A percentile compares a stretch with the other conserved stretches of the same genome.
phyloP scores from a whole-genome alignment of 140 eudicot species.

The Oenanthe javanica region DNA sequence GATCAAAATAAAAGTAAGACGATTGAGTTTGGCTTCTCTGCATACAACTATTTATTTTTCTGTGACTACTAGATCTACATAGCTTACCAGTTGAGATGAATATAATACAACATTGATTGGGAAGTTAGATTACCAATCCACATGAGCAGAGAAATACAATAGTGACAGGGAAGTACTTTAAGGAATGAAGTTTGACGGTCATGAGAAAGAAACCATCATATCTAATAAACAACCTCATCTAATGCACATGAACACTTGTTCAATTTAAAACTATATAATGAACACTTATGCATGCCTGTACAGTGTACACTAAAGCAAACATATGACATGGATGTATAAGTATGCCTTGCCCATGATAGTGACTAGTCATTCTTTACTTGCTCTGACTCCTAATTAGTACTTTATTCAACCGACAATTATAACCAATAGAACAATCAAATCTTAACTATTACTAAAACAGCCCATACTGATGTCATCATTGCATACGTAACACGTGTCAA shows the following conservation, averaged over 20 bases:
- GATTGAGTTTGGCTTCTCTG: neutral
- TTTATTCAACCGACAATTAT: neutral
- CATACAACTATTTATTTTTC: neutral
- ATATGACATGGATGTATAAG: neutral
- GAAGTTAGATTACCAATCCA: neutral
- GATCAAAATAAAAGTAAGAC: neutral
- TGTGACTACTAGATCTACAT: neutral
- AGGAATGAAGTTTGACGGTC: neutral
- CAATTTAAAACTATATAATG: neutral
- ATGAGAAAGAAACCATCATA: neutral
- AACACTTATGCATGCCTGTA: neutral
- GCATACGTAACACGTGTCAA: neutral
- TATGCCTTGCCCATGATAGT: neutral
- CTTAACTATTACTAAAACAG: no score
- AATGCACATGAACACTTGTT: neutral
- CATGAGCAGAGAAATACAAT: neutral
- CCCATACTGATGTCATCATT: neutral
- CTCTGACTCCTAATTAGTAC: neutral
- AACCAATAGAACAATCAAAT: neutral
- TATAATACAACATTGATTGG: no score
- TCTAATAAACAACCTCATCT: neutral
- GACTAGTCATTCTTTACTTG: neutral
- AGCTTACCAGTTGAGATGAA: neutral
- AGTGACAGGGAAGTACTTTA: neutral
- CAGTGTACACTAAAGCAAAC: neutral